Base-by-base conservation (phyloP, 768 basidiomycete genomes). In the Russula sp. region DNA sequence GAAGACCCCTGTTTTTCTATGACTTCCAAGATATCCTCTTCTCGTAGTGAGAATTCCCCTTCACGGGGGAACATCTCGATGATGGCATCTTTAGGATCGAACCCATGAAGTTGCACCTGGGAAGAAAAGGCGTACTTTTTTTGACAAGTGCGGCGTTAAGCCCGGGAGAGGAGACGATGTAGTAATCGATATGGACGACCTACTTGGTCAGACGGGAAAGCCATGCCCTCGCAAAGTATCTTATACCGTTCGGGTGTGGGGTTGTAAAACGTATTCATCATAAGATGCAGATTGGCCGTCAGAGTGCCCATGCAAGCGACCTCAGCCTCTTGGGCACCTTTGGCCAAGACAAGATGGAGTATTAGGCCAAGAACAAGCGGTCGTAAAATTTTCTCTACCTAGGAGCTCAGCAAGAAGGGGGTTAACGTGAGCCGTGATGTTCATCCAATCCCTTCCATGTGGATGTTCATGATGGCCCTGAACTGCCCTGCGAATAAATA, bases 141-240 rank as follows among this genome's bases (percentile, higher is more conserved):
- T 50, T 57, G 62, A 49, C 22, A 57, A 56, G 24, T 50, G 53
- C 30, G 53, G 49, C 51, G 61, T 54, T 34, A 56, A 59, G 38
- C 30, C 57, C 20, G 53, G 10, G 6, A 26, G 6, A 34, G 42
- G 22, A 32, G 26, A 46, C 14, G 44, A 34, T n/a, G 42, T 30
- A 26, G 64, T 52, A 30, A 57, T 32, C 4, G 18, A 53, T 52
- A 51, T 20, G 63, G 13, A 40, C 58, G 57, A 73, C 84, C 68
- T 61, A 91, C 96, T 80, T 93, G 90, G 81, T 99, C 97, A 74
- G 92, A 95, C 71, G 97, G 95, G 76, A 99, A 99, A 2, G 95
- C 94, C 64, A 83, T 88, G 48, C 86, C 85, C 79, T 99, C 97
- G 77, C 92, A 96, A 62, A 99, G 79, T 73, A 99, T 94, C 81